phyloP scores from a whole-genome alignment of 352 stramenopile genomes.

The Phytophthora cryptogea region DNA sequence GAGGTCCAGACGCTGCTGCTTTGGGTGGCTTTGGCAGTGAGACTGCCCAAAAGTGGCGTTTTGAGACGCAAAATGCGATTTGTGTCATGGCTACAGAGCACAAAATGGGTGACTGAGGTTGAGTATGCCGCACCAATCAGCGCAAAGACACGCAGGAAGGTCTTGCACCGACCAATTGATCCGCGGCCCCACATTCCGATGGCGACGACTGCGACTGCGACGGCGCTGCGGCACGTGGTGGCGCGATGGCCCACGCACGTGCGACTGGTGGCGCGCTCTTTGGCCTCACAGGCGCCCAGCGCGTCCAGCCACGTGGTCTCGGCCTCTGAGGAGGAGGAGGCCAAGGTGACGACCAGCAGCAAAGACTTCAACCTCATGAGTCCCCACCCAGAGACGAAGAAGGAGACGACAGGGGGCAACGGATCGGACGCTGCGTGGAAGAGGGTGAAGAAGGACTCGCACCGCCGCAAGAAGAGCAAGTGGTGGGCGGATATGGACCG shows the following conservation, averaged over 20 bases:
- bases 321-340: conserved; percentile 1
- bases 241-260: conserved; percentile 6
- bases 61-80: not conserved
- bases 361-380: conserved; percentile 32
- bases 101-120: not conserved
- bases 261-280: not conserved
- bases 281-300: conserved; percentile 1
- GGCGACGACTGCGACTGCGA: conserved; percentile 27
- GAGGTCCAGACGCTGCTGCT: conserved; percentile 3
- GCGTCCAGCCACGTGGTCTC: conserved; percentile 4
- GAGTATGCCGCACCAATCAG: not conserved
- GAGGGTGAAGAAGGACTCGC: conserved; percentile 4
- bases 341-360: conserved; percentile 20
- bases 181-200: conserved; percentile 24
- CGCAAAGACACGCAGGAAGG: conserved; percentile 16
- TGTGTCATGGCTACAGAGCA: not conserved
- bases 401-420: not conserved
- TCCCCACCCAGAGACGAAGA: not conserved
- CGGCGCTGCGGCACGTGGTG: conserved; percentile 24
- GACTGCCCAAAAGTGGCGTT: conserved; percentile 2
- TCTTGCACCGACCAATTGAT: conserved; percentile 4
- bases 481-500: conserved; percentile 66
- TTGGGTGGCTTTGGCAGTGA: conserved; percentile 22
- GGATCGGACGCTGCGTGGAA: not conserved
- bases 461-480: conserved; percentile 33